phyloP scores from a whole-genome alignment of 1,284 basidiomycete genomes.

The Ganoderma meredithae region DNA sequence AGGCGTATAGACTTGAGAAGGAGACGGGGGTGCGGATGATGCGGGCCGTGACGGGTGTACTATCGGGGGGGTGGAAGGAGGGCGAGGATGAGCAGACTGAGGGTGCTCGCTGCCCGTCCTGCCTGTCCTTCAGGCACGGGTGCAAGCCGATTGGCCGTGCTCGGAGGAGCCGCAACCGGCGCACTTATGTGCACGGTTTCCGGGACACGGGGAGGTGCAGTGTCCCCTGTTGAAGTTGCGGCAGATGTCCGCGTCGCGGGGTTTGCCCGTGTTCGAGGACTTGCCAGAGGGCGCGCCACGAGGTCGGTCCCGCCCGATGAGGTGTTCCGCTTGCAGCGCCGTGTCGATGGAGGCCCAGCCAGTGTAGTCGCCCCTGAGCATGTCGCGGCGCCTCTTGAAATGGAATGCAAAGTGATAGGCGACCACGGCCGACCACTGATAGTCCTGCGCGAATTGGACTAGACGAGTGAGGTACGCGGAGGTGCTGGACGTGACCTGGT shows the following conservation, averaged over 20 bases:
- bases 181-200: conserved; percentile 15
- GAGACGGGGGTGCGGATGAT: too few species aligned
- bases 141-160: conserved; percentile 11
- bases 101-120: conserved; percentile 6
- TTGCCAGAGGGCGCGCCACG: not conserved
- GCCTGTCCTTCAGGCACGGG: conserved; percentile 8
- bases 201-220: conserved; percentile 13
- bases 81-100: conserved; percentile 1
- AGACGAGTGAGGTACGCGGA: conserved; percentile 9
- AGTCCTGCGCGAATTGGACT: conserved; percentile 13
- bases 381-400: conserved; percentile 17
- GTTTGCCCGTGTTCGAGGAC: not conserved
- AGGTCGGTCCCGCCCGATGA: conserved; percentile 8
- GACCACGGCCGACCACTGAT: conserved; percentile 21
- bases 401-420: conserved; percentile 23
- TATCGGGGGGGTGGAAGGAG: not conserved
- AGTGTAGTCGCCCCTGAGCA: conserved; percentile 20
- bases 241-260: not conserved
- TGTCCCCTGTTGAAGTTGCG: conserved; percentile 18
- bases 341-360: conserved; percentile 17
- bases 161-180: conserved; percentile 1
- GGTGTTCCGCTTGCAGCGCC: conserved; percentile 8
- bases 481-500: conserved; percentile 8
- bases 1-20: too few species aligned
- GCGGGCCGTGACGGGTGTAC: not conserved